Conservation (phyloP, 441 rosid species). For the Jatropha podagrica region DNA sequence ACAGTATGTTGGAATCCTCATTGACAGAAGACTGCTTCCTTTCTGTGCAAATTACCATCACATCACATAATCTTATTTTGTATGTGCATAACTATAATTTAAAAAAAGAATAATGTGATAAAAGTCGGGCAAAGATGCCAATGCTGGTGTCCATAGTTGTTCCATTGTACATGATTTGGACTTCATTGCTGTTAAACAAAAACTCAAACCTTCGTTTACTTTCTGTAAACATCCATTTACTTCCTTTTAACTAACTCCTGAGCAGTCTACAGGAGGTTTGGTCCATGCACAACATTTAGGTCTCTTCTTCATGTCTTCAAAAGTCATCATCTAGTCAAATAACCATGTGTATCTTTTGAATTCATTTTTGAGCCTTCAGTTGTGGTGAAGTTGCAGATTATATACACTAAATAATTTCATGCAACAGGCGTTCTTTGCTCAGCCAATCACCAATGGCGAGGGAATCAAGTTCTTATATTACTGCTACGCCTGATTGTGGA, state of each 20-base stretch:
- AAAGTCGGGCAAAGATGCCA: no score
- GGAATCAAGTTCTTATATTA: conserved; percentile 33
- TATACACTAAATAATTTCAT: conserved; percentile 6
- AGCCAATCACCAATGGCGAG: conserved; percentile 78
- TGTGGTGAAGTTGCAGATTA: conserved; percentile 1
- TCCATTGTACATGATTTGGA: neutral
- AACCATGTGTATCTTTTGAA: neutral
- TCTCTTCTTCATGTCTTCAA: neutral
- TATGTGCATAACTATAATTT: no score
- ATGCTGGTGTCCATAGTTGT: no score
- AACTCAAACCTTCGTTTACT: no score
- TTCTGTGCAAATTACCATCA: neutral
- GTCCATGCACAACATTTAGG: neutral
- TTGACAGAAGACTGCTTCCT: no score
- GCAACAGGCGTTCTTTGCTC: conserved; percentile 84
- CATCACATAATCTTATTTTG: no score
- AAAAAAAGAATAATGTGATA: no score
- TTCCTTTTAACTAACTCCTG: neutral
- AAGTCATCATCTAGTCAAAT: neutral
- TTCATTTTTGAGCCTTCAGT: neutral
- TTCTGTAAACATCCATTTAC: neutral
- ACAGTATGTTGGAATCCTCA: no score
- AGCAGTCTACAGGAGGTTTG: neutral
- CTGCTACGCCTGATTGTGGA: conserved; percentile 42
- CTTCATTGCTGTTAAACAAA: neutral